A percentile compares a stretch with the other conserved stretches of the same genome.
phyloP scores from a whole-genome alignment of 192 early-diverging fungal species.

The Podila epicladia region DNA sequence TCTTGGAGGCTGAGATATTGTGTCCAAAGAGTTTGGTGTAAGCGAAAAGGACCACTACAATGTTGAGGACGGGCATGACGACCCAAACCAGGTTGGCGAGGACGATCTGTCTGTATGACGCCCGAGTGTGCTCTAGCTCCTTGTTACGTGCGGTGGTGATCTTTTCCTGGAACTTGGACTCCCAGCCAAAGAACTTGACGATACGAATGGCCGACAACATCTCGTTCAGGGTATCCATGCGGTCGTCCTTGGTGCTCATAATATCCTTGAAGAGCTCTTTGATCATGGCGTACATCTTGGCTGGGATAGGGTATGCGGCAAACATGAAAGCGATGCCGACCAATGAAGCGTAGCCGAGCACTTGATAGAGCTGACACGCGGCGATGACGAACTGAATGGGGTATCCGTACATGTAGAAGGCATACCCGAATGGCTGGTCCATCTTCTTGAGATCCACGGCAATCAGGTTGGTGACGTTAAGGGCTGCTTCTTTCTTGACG shows the following conservation, averaged over 20 bases:
- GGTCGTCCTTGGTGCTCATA: constrained; percentile 74
- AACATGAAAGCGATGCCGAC: constrained; percentile 78
- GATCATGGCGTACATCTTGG: constrained; percentile 57
- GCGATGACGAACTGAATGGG: constrained; percentile 76
- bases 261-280: constrained; percentile 60
- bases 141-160: constrained; percentile 68
- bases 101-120: constrained; percentile 62
- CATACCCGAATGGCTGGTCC: constrained; percentile 21
- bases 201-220: no score
- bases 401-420: constrained; percentile 60
- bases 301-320: constrained; percentile 68
- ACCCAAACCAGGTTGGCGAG: constrained; percentile 64
- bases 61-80: constrained; percentile 67
- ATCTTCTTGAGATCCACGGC: constrained; percentile 40
- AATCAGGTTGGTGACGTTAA: constrained; percentile 44
- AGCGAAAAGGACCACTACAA: constrained; percentile 65
- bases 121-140: constrained; percentile 65
- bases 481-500: constrained; percentile 5
- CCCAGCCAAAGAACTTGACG: constrained; percentile 91
- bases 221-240: constrained; percentile 87
- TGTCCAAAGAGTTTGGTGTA: constrained; percentile 68
- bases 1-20: constrained; percentile 52
- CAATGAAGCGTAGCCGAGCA: constrained; percentile 84
- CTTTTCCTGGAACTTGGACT: constrained; percentile 73
- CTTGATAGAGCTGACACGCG: constrained; percentile 69